Conservation (phyloP, 441 rosid genomes). For the Aleurites moluccanus region DNA sequence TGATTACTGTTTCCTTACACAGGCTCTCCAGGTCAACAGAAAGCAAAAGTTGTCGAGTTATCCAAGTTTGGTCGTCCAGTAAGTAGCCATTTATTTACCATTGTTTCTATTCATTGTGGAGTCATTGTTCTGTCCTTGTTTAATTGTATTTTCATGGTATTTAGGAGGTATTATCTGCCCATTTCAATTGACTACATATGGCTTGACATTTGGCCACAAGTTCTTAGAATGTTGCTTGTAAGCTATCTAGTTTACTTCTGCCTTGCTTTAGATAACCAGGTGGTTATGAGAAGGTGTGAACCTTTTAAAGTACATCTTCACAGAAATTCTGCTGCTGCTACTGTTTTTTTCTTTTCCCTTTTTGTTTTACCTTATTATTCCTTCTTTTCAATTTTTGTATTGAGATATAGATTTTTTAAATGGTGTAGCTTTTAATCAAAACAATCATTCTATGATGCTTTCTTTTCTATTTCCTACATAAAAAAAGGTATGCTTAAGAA, state of each 20-base stretch:
- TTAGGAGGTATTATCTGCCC: background rate
- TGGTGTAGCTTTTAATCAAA: background rate
- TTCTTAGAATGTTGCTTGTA: background rate
- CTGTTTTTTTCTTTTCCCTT: too few species aligned
- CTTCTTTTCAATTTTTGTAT: background rate
- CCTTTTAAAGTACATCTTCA: background rate
- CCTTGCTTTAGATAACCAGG: too few species aligned
- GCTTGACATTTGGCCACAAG: background rate
- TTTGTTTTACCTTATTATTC: background rate
- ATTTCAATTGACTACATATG: background rate
- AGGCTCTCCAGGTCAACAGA: conserved; percentile 72
- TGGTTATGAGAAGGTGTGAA: too few species aligned
- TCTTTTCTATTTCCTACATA: background rate
- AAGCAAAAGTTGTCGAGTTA: conserved; percentile 65
- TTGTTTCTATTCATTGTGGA: background rate
- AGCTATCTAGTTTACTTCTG: too few species aligned
- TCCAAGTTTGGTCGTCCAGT: conserved; percentile 89
- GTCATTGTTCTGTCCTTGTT: background rate
- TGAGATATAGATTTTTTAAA: too few species aligned
- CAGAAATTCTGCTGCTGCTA: background rate
- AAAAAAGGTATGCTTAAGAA: background rate
- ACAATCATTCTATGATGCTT: background rate
- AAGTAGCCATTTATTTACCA: conserved; percentile 31
- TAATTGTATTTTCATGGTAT: background rate
- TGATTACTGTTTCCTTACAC: conserved; percentile 13